Percentiles rank a stretch among this genome's conserved stretches.
Conservation (phyloP, 2,329 filamentous ascomycete genomes). For the Dichotomopilus funicola region DNA sequence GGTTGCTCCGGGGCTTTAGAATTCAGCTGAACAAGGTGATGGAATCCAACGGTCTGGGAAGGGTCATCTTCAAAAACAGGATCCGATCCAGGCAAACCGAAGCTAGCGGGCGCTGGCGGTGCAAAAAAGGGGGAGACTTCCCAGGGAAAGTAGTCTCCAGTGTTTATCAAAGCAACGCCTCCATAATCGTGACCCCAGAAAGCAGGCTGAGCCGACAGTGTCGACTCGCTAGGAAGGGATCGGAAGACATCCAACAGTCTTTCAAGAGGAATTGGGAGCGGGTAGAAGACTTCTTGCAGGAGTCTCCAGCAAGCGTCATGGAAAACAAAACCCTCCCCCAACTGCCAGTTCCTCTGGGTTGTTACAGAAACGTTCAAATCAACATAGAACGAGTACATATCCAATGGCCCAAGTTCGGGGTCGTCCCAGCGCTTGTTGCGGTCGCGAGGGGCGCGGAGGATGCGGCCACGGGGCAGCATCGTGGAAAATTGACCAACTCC, state of each 20-base stretch:
- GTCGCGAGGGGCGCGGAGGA: no score
- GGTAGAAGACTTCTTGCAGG: background rate
- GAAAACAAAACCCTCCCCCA: background rate
- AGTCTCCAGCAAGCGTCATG: constrained; percentile 7
- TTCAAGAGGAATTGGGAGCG: background rate
- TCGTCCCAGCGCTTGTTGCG: no score
- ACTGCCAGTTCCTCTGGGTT: no score
- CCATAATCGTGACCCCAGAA: constrained; percentile 1
- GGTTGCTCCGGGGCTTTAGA: background rate
- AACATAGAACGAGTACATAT: no score
- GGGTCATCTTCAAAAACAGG: background rate
- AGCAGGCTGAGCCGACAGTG: no score
- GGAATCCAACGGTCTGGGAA: background rate
- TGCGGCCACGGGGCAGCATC: no score
- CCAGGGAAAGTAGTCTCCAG: background rate
- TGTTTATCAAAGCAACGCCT: background rate
- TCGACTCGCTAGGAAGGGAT: background rate
- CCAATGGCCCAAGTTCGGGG: no score
- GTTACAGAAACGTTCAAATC: no score
- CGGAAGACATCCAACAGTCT: background rate
- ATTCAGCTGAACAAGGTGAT: background rate
- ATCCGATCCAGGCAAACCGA: background rate
- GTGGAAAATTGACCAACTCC: no score
- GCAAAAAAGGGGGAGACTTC: background rate
- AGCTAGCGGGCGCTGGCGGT: no score